Conservation (phyloP, 495 filamentous ascomycete genomes). For the Usnea hakonensis region DNA sequence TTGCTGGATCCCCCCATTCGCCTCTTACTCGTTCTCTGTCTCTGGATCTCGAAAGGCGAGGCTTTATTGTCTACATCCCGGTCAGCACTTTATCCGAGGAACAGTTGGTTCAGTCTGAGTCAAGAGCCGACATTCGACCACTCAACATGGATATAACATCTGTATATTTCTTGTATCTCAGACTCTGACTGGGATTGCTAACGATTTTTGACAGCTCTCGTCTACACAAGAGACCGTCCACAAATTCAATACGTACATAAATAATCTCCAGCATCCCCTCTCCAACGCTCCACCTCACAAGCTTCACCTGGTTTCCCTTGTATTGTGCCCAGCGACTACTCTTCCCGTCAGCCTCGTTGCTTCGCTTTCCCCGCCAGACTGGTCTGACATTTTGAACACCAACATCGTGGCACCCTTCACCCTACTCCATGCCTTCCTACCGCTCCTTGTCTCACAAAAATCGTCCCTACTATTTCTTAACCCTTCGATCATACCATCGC, state of each 20-base stretch:
- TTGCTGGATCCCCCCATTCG: slow-evolving; percentile 74
- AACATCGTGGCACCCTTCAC: slow-evolving; percentile 89
- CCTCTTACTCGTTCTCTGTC: slow-evolving; percentile 74
- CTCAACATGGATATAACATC: slow-evolving; percentile 77
- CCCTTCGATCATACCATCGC: slow-evolving; percentile 72
- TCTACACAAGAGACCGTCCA: slow-evolving; percentile 47
- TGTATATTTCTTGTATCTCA: slow-evolving; percentile 35
- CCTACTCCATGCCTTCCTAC: slow-evolving; percentile 78
- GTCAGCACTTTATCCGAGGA: slow-evolving; percentile 77
- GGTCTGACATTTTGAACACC: slow-evolving; percentile 83
- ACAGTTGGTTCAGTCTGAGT: slow-evolving; percentile 62
- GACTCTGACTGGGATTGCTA: slow-evolving; percentile 10
- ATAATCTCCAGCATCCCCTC: slow-evolving; percentile 61
- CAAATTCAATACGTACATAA: slow-evolving; percentile 58
- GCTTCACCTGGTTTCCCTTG: slow-evolving; percentile 65
- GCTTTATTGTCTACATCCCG: slow-evolving; percentile 88
- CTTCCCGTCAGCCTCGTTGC: slow-evolving; percentile 70
- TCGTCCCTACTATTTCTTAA: slow-evolving; percentile 72
- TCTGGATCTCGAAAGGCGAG: slow-evolving; percentile 78
- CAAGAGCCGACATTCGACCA: slow-evolving; percentile 70
- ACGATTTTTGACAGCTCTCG: slow-evolving; percentile 46
- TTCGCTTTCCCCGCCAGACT: slow-evolving; percentile 69
- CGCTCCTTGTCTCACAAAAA: slow-evolving; percentile 51
- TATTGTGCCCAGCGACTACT: slow-evolving; percentile 58
- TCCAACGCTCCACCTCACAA: slow-evolving; percentile 64